These are phyloP conservation scores for Anthoceros angustus DNA, from an alignment of 225 moss, liverwort and hornwort species.

Conservation along the genomic window DNA sequence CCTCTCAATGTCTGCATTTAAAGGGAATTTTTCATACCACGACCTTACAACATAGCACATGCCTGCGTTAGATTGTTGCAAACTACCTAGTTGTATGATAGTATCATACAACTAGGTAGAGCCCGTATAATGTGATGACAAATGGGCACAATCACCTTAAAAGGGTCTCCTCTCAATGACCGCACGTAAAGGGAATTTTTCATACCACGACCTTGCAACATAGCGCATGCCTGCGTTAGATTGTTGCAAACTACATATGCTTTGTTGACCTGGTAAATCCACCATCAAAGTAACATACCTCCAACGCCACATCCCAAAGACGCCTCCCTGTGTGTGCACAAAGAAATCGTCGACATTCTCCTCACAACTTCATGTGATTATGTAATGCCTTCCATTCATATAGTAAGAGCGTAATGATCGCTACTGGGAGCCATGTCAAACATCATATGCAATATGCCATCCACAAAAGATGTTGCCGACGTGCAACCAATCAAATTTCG, in stretches of 20 bases:
- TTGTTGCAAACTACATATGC: background rate
- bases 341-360: constrained; percentile 68
- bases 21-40: constrained; percentile 44
- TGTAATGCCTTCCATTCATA: constrained; percentile 69
- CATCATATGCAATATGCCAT: constrained; percentile 58
- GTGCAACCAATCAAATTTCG: constrained; percentile 14
- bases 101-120: no score
- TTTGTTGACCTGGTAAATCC: background rate
- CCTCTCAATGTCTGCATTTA: constrained; percentile 73
- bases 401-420: constrained; percentile 58
- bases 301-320: constrained; percentile 49
- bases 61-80: background rate
- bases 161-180: no score
- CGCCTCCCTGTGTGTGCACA: constrained; percentile 75
- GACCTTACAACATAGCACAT: constrained; percentile 28
- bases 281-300: constrained; percentile 20
- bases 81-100: no score
- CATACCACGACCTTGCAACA: no score
- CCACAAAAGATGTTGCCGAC: constrained; percentile 69
- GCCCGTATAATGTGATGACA: no score
- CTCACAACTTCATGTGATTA: constrained; percentile 75
- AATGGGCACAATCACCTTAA: no score
- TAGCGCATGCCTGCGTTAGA: no score
- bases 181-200: no score
- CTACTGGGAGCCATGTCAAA: constrained; percentile 56